Evolutionary conservation across 106 monocot genomes (phyloP).

Genomic region (Allium cepa): DNA sequence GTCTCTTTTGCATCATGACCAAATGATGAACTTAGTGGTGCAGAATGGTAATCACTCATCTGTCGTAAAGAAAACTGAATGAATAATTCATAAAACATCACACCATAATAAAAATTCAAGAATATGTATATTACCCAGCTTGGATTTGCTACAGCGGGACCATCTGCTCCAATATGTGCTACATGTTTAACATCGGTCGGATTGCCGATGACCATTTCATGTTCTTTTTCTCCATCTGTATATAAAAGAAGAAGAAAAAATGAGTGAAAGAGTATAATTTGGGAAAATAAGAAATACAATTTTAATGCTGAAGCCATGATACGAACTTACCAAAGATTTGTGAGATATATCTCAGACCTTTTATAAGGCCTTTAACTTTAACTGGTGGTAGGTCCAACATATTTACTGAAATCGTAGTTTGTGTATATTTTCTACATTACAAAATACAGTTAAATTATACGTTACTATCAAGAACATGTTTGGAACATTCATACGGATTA

Average conservation of each 20-base stretch:
- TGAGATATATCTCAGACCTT: constrained; percentile 58
- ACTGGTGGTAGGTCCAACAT: neutral
- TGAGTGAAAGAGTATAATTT: neutral
- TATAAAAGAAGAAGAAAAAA: neutral
- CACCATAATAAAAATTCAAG: neutral
- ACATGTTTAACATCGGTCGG: constrained; percentile 35
- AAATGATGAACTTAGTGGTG: constrained; percentile 16
- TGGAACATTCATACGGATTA: too few species aligned
- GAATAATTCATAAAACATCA: neutral
- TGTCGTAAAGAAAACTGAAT: neutral
- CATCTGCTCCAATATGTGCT: constrained; percentile 26
- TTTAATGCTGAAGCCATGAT: neutral
- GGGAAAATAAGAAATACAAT: neutral
- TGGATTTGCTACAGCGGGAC: constrained; percentile 6
- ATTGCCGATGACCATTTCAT: constrained; percentile 23
- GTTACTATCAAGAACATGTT: too few species aligned
- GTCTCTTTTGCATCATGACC: neutral
- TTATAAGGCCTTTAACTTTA: constrained; percentile 61
- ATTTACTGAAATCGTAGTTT: neutral
- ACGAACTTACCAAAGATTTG: constrained; percentile 57
- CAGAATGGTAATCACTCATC: constrained; percentile 38
- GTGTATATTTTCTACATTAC: too few species aligned
- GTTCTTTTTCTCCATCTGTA: constrained; percentile 13
- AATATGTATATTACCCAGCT: constrained; percentile 15
- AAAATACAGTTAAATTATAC: too few species aligned